A percentile compares a stretch with the other conserved stretches of the same genome.
Evolutionary conservation across 192 early-diverging fungal genomes (phyloP).

Genomic region (Chytriomyces hyalinus): DNA sequence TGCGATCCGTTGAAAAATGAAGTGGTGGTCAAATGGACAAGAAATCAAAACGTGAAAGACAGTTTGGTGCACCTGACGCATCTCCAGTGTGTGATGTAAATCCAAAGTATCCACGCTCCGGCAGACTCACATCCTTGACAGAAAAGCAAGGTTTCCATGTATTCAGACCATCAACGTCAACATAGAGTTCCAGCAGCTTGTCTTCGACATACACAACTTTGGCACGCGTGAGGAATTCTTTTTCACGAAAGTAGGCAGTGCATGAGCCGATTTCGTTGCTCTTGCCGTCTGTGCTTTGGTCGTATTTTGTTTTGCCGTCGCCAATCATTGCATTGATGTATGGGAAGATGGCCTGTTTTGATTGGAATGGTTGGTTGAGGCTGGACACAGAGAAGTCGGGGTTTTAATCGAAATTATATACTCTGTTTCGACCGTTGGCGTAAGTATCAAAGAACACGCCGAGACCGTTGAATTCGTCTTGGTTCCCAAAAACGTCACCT

Average conservation of each 20-base stretch:
- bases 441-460: slow-evolving; percentile 98
- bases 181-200: slow-evolving; percentile 58
- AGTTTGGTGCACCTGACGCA: slow-evolving; percentile 64
- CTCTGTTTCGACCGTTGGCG: slow-evolving; percentile 73
- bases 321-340: slow-evolving; percentile 93
- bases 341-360: slow-evolving; percentile 72
- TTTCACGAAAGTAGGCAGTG: slow-evolving; percentile 76
- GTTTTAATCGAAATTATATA: slow-evolving; percentile 18
- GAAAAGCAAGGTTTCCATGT: slow-evolving; percentile 87
- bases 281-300: slow-evolving; percentile 83
- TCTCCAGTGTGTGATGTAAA: slow-evolving; percentile 94
- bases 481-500: slow-evolving; percentile 90
- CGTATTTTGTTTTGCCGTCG: slow-evolving; percentile 87
- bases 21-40: background rate
- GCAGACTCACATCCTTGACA: slow-evolving; percentile 76
- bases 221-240: slow-evolving; percentile 63
- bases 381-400: background rate
- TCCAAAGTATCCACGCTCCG: slow-evolving; percentile 80
- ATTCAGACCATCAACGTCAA: slow-evolving; percentile 63
- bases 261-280: slow-evolving; percentile 60
- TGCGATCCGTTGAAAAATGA: background rate
- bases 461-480: slow-evolving; percentile 86
- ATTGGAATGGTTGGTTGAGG: background rate
- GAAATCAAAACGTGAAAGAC: background rate
- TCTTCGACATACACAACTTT: slow-evolving; percentile 78